A percentile compares a stretch with the other conserved stretches of the same genome.
Evolutionary conservation across 2,329 filamentous ascomycete genomes (phyloP).

Genomic region (Macrophomina phaseolina): DNA sequence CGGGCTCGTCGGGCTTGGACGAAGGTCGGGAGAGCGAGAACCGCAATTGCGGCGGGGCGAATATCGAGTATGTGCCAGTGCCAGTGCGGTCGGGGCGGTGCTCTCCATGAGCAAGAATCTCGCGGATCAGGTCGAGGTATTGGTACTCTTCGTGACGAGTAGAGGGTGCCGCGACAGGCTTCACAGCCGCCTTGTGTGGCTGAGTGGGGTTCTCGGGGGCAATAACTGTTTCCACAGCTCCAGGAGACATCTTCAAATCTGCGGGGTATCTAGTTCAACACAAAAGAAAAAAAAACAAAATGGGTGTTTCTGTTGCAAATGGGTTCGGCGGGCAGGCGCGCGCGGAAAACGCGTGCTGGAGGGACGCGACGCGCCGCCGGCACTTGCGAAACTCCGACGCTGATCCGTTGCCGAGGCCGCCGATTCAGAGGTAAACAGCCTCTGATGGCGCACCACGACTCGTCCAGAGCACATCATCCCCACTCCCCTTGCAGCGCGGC

Average conservation of each 20-base stretch:
- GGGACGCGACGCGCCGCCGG: slow-evolving; percentile 24
- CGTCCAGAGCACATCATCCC: slow-evolving; percentile 13
- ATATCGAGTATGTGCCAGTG: slow-evolving; percentile 88
- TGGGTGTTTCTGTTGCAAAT: background rate
- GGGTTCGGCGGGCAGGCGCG: background rate
- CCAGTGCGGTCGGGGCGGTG: slow-evolving; percentile 91
- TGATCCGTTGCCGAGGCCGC: slow-evolving; percentile 11
- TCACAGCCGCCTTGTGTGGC: slow-evolving; percentile 19
- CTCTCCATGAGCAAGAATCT: slow-evolving; percentile 83
- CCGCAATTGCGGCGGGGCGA: slow-evolving; percentile 83
- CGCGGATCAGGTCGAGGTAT: slow-evolving; percentile 86
- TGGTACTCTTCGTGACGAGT: slow-evolving; percentile 82
- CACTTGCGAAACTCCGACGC: slow-evolving; percentile 10
- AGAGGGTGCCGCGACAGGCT: slow-evolving; percentile 3
- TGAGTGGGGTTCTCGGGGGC: slow-evolving; percentile 32
- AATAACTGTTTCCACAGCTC: slow-evolving; percentile 22
- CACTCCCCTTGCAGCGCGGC: slow-evolving; percentile 12
- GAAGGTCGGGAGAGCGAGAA: slow-evolving; percentile 75
- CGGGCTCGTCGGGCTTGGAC: slow-evolving; percentile 45
- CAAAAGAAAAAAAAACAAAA: background rate
- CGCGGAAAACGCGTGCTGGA: slow-evolving; percentile 4
- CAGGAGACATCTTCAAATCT: background rate
- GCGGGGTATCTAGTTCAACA: background rate
- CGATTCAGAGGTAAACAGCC: slow-evolving; percentile 22
- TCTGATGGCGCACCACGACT: slow-evolving; percentile 1